Conservation (phyloP, 208 protist genomes). For the Acanthamoeba royreba region DNA sequence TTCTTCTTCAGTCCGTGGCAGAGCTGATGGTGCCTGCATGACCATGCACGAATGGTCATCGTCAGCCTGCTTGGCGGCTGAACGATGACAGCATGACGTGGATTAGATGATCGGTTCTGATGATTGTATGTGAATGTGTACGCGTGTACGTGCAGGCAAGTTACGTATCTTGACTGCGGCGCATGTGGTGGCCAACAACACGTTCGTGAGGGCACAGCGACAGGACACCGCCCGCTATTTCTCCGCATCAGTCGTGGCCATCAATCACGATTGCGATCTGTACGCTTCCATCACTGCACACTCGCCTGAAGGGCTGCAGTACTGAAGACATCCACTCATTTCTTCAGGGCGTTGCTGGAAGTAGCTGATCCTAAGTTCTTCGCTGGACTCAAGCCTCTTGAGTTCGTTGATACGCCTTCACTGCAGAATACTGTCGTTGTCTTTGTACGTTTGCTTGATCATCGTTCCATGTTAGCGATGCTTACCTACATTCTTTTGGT, state of each 20-base stretch:
- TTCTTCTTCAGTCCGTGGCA: background rate
- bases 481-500: too few relatives aligned
- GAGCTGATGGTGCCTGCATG: too few relatives aligned
- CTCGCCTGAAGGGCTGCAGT: too few relatives aligned
- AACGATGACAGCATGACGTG: too few relatives aligned
- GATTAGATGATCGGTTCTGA: too few relatives aligned
- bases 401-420: background rate
- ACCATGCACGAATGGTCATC: background rate
- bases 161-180: conserved; percentile 41
- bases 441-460: background rate
- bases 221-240: background rate
- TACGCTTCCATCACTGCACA: too few relatives aligned
- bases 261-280: background rate
- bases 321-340: too few relatives aligned
- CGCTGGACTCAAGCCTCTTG: background rate
- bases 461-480: background rate
- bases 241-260: background rate
- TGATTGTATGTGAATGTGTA: too few relatives aligned
- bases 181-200: conserved; percentile 48
- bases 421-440: background rate
- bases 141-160: background rate
- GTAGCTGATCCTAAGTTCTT: background rate
- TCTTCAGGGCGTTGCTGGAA: background rate
- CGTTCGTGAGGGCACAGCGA: conserved; percentile 27
- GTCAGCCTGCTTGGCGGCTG: too few relatives aligned